Conservation (phyloP, 192 early-diverging fungal species). For the Rhizophagus sp. region DNA sequence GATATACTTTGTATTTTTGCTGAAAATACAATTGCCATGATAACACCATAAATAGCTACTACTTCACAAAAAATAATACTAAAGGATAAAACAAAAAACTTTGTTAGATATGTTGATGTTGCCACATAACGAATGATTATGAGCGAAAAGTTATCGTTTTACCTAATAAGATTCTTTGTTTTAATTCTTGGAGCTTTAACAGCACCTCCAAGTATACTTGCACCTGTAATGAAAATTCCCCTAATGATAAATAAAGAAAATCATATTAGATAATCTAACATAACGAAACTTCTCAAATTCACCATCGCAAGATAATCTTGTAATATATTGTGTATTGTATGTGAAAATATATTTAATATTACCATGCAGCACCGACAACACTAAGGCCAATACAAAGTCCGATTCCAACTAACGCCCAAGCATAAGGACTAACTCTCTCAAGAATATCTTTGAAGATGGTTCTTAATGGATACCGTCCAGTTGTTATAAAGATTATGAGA, state of each 20-base stretch:
- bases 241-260: constrained; percentile 40
- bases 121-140: not conserved
- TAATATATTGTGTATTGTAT: no score
- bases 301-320: not conserved
- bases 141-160: not conserved
- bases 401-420: constrained; percentile 88
- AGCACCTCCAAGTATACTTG: constrained; percentile 84
- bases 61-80: constrained; percentile 99
- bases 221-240: constrained; percentile 96
- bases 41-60: constrained; percentile 98
- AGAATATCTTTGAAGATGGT: not conserved
- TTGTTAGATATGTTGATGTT: no score
- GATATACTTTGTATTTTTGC: constrained; percentile 72
- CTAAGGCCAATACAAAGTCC: constrained; percentile 83
- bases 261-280: not conserved
- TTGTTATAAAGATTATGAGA: not conserved
- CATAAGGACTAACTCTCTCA: constrained; percentile 64
- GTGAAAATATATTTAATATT: not conserved
- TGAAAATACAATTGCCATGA: constrained; percentile 97
- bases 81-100: no score
- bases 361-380: constrained; percentile 95
- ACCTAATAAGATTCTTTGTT: constrained; percentile 96
- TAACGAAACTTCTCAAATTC: not conserved
- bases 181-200: constrained; percentile 90
- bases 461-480: not conserved